Conservation (phyloP, 257 asterid species). For the Agastache rugosa region DNA sequence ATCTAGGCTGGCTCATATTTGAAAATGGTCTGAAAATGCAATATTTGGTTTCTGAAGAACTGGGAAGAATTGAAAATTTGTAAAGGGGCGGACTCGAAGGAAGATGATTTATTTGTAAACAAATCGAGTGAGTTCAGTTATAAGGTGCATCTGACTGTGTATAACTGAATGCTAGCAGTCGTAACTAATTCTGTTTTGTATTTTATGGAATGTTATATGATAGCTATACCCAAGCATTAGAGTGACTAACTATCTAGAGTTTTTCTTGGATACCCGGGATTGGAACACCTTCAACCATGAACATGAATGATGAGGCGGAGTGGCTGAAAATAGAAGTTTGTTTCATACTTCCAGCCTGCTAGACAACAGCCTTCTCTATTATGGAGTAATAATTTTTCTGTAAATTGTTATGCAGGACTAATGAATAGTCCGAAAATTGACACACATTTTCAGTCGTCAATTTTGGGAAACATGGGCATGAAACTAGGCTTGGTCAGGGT, state of each 20-base stretch:
- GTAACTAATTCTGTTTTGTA: neutral
- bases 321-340: neutral
- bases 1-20: neutral
- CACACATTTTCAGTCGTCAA: conserved; percentile 30
- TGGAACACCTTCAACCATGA: neutral
- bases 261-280: neutral
- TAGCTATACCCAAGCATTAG: neutral
- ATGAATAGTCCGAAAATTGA: conserved; percentile 31
- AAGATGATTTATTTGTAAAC: neutral
- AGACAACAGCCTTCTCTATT: neutral
- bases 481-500: conserved; percentile 38
- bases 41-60: neutral
- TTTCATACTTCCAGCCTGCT: neutral
- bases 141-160: neutral
- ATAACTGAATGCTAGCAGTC: neutral
- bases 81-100: neutral
- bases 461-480: conserved; percentile 41
- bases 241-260: neutral
- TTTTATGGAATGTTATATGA: neutral
- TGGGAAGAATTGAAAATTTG: neutral
- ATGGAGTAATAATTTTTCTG: neutral
- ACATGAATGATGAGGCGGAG: neutral
- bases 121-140: neutral
- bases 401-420: conserved; percentile 38
- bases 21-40: neutral